Base-by-base conservation (phyloP, 2,329 filamentous ascomycete genomes). In the Blastomyces percursus region DNA sequence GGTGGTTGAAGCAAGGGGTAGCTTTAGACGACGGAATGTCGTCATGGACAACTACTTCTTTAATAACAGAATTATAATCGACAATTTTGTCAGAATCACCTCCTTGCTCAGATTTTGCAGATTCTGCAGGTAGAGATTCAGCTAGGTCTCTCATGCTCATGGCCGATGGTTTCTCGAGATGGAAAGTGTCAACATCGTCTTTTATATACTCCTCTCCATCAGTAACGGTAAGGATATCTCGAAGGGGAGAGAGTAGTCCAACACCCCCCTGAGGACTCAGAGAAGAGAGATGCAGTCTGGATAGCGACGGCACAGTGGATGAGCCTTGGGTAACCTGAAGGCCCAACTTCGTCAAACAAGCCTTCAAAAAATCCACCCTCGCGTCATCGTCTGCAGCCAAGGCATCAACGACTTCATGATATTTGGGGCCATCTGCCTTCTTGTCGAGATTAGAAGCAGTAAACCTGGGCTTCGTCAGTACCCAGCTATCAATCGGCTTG, bases 1-100 rank as follows among this genome's bases (percentile, higher is more conserved):
- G 78, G 71, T 96, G 91, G 69, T 95, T 89, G 76, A 97, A 97
- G 68, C 86, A 87, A 0, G 92, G 91, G 0, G 91, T 96, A 60
- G 87, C 81, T 69, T 89, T 88, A 3, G 81, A 80, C 6, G 84
- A 80, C 0, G 93, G 92, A 66, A 86, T 83, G 3, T 81, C 78
- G 48, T 90, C 85, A 68, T 96, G 90, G 0, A 88, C 79, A 5
- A 92, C 79, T 27, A 99, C 81, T 19, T 79, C 82, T 75, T 96
- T 96, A 58, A 86, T 76, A 35, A 93, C 77, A 50, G 84, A 80
- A 67, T 85, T 84, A 78, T 93, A 92, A 72, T 96, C 89, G 68
- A 89, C 73, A 66, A 90, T 85, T 67, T 84, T 85, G 63, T 86
- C 82, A 32, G 78, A 75, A 2, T 74, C 72, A 3, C 66, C 69